phyloP scores from a whole-genome alignment of 768 basidiomycete species.

The Psilocybe tampanensis region DNA sequence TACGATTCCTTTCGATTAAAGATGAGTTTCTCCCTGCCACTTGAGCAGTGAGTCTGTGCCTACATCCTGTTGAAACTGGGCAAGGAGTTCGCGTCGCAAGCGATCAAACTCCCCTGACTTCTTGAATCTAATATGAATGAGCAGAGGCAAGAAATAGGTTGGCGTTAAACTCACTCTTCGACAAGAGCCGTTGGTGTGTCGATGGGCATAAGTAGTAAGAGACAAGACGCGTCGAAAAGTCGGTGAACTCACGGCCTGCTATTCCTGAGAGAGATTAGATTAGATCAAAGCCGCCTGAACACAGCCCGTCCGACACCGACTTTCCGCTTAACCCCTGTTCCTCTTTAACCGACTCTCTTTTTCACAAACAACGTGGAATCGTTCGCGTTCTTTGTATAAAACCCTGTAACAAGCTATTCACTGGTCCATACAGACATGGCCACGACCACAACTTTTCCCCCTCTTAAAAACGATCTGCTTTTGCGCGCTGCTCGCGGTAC shows the following conservation, averaged over 20 bases:
- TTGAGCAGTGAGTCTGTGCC: conserved; percentile 16
- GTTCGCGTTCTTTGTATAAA: conserved; percentile 1
- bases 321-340: conserved; percentile 14
- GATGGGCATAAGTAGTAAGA: conserved; percentile 46
- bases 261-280: conserved; percentile 13
- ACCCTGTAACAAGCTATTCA: conserved; percentile 5
- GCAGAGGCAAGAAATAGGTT: background rate
- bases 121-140: conserved; percentile 57
- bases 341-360: conserved; percentile 13
- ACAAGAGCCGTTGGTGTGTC: conserved; percentile 62
- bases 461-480: conserved; percentile 84
- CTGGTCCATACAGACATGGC: conserved; percentile 17
- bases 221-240: background rate
- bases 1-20: conserved; percentile 46
- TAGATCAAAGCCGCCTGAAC: conserved; percentile 20
- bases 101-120: conserved; percentile 81
- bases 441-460: conserved; percentile 55
- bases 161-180: conserved; percentile 51
- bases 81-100: conserved; percentile 63
- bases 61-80: conserved; percentile 65
- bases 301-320: conserved; percentile 5
- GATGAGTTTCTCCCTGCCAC: background rate
- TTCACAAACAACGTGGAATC: conserved; percentile 22
- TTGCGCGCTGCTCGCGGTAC: conserved; percentile 84
- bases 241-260: background rate